phyloP scores from a whole-genome alignment of 2,329 filamentous ascomycete genomes.

The Epichloe gansuensis region DNA sequence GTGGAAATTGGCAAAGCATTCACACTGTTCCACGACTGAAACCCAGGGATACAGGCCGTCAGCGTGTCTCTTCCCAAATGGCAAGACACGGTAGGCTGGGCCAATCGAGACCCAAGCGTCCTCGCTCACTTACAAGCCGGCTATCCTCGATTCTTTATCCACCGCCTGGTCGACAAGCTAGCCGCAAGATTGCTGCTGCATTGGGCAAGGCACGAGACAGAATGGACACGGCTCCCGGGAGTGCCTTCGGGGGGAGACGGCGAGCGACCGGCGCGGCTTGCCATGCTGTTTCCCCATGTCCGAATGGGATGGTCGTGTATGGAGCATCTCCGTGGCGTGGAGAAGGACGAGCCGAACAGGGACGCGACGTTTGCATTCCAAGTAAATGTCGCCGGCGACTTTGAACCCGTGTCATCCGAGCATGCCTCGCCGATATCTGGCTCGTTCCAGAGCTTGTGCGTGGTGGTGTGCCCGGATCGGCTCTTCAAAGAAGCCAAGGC shows the following conservation, averaged over 20 bases:
- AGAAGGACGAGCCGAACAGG: not conserved
- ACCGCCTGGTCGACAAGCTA: constrained; percentile 12
- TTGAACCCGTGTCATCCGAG: not conserved
- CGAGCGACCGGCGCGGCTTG: not conserved
- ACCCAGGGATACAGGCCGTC: constrained; percentile 10
- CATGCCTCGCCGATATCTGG: not conserved
- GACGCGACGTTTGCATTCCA: not conserved
- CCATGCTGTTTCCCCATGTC: constrained; percentile 9
- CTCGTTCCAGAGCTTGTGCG: constrained; percentile 7
- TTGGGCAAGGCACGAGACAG: constrained; percentile 4
- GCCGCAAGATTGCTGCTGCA: constrained; percentile 10
- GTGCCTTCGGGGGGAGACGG: not conserved
- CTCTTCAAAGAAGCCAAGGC: constrained; percentile 13
- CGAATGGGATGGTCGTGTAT: constrained; percentile 4
- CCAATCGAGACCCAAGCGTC: constrained; percentile 10
- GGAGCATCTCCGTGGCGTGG: constrained; percentile 8
- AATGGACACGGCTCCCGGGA: not conserved
- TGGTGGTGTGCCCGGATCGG: constrained; percentile 7
- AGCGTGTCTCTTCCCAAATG: constrained; percentile 20
- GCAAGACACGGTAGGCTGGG: constrained; percentile 15
- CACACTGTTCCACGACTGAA: too few species aligned
- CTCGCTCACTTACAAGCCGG: constrained; percentile 13
- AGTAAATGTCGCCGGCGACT: not conserved
- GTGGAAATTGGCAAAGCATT: not conserved
- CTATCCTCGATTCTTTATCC: constrained; percentile 18